phyloP scores from a whole-genome alignment of 192 early-diverging fungal genomes.

The Coemansia pectinata region DNA sequence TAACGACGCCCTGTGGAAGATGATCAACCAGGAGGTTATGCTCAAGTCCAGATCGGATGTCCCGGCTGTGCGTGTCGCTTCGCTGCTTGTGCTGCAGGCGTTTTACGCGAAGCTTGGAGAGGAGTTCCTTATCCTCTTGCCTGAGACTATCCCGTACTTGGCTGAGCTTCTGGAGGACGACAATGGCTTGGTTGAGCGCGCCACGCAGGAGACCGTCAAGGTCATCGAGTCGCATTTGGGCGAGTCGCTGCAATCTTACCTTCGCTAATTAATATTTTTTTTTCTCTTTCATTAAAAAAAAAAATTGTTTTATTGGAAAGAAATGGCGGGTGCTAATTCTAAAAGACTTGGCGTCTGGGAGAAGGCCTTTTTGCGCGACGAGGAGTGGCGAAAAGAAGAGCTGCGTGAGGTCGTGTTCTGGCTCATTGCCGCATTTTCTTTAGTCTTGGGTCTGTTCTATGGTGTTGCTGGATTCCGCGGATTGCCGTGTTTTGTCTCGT shows the following conservation, averaged over 20 bases:
- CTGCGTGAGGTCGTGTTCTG: slow-evolving; percentile 44
- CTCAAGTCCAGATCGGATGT: slow-evolving; percentile 74
- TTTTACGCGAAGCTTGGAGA: slow-evolving; percentile 90
- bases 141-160: slow-evolving; percentile 92
- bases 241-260: slow-evolving; percentile 85
- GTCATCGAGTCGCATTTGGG: slow-evolving; percentile 90
- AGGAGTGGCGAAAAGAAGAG: slow-evolving; percentile 51
- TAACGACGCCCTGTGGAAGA: slow-evolving; percentile 85
- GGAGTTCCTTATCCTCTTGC: slow-evolving; percentile 86
- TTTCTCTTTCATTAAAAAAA: neutral
- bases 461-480: slow-evolving; percentile 36
- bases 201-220: slow-evolving; percentile 77
- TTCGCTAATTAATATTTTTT: slow-evolving; percentile 54
- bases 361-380: slow-evolving; percentile 43
- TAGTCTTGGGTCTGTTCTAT: slow-evolving; percentile 21
- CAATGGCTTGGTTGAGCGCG: slow-evolving; percentile 77
- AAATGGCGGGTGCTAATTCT: too few species aligned
- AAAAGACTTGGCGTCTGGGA: slow-evolving; percentile 27
- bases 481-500: slow-evolving; percentile 29
- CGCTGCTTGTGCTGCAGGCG: slow-evolving; percentile 71
- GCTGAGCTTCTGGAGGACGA: slow-evolving; percentile 96
- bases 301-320: too few species aligned
- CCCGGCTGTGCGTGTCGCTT: slow-evolving; percentile 67
- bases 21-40: slow-evolving; percentile 79
- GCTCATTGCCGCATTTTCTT: slow-evolving; percentile 32